A percentile compares a stretch with the other conserved stretches of the same genome.
These are phyloP conservation scores for Apiospora koreana DNA, from an alignment of 2,329 filamentous ascomycete species.

Conservation along the genomic window DNA sequence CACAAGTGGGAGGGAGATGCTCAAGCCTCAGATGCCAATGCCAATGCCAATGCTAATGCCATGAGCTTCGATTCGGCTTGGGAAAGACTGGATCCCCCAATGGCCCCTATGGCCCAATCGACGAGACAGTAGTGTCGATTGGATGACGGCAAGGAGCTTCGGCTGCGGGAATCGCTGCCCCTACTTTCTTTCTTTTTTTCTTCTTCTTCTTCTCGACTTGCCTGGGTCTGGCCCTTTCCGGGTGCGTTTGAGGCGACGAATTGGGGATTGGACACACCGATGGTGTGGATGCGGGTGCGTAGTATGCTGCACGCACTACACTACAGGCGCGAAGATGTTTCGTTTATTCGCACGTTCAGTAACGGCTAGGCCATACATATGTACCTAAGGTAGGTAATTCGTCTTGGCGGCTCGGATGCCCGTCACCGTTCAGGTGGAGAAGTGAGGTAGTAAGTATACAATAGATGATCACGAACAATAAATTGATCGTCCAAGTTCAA, in stretches of 20 bases:
- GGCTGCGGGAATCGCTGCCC: not conserved
- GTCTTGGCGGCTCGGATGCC: constrained; percentile 1
- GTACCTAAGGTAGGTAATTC: no score
- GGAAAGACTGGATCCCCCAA: not conserved
- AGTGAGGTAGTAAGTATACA: not conserved
- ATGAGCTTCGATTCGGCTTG: not conserved
- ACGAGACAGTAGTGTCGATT: not conserved
- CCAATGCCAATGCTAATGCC: not conserved
- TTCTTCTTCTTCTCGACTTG: not conserved
- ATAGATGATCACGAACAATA: not conserved
- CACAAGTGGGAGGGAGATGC: not conserved
- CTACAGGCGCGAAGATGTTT: not conserved
- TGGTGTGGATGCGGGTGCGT: no score
- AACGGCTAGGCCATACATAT: not conserved
- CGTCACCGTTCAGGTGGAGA: not conserved
- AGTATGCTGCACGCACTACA: not conserved
- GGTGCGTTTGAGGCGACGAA: not conserved
- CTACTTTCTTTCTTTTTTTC: not conserved
- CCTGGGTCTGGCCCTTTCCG: not conserved
- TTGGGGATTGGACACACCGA: not conserved
- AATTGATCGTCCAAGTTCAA: not conserved
- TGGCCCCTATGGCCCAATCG: not conserved
- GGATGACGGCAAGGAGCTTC: not conserved
- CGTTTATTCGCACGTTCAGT: not conserved
- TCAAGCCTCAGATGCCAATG: no score